A percentile compares a stretch with the other conserved stretches of the same genome.
Evolutionary conservation across 805 yeast species (phyloP).

Genomic region (Candida bentonensis): DNA sequence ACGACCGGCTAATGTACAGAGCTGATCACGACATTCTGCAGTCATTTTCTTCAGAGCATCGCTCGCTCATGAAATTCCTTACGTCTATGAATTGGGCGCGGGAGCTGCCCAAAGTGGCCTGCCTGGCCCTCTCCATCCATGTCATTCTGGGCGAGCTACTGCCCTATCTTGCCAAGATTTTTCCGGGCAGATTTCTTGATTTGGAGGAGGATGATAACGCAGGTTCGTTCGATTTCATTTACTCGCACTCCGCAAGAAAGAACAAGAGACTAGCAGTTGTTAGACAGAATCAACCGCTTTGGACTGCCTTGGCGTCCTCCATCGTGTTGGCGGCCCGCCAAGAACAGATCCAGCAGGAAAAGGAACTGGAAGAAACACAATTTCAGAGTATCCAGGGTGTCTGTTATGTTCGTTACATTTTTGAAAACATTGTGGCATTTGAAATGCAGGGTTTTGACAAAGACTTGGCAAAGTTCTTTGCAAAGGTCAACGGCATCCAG

Average conservation of each 20-base stretch:
- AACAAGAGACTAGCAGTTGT: slow-evolving; percentile 16
- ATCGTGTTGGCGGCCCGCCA: slow-evolving; percentile 22
- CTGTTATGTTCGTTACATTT: slow-evolving; percentile 17
- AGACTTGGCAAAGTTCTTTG: slow-evolving; percentile 22
- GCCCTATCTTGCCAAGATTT: slow-evolving; percentile 16
- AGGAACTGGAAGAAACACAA: slow-evolving; percentile 6
- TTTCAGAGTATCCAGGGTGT: slow-evolving; percentile 3
- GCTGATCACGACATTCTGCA: slow-evolving; percentile 1
- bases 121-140: slow-evolving; percentile 21
- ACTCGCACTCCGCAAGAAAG: slow-evolving; percentile 13
- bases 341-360: slow-evolving; percentile 8
- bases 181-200: slow-evolving; percentile 8
- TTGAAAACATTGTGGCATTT: slow-evolving; percentile 21
- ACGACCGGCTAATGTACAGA: slow-evolving; percentile 1
- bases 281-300: slow-evolving; percentile 19
- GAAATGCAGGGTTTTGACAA: slow-evolving; percentile 13
- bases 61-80: neutral
- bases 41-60: neutral
- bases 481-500: slow-evolving; percentile 45
- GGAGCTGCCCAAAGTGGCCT: slow-evolving; percentile 13
- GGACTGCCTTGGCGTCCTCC: slow-evolving; percentile 22
- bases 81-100: slow-evolving; percentile 15
- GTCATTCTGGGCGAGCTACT: slow-evolving; percentile 19
- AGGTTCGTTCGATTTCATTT: slow-evolving; percentile 10
- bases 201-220: slow-evolving; percentile 3